Conservation (phyloP, 2,329 filamentous ascomycete genomes). For the Tolypocladium pustulatum region DNA sequence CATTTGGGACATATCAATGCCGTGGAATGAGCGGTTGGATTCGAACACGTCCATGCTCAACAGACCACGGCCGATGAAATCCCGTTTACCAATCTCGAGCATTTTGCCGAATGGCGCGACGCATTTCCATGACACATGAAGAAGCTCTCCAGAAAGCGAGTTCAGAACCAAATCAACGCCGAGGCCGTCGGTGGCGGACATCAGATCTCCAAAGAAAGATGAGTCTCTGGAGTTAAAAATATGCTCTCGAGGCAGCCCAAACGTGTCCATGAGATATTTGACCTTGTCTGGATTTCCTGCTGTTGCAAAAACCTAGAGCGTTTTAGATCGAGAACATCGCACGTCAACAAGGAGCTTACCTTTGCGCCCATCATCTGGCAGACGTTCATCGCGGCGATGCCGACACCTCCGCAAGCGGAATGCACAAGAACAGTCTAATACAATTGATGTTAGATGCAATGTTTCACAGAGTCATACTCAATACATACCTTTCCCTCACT, state of each 20-base stretch:
- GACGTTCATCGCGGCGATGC: slow-evolving; percentile 17
- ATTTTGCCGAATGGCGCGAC: slow-evolving; percentile 20
- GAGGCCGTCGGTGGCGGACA: slow-evolving; percentile 12
- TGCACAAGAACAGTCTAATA: slow-evolving; percentile 20
- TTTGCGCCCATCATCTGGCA: slow-evolving; percentile 13
- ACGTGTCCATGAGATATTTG: slow-evolving; percentile 11
- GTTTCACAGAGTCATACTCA: neutral
- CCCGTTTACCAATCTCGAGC: slow-evolving; percentile 24
- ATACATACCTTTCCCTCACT: slow-evolving; percentile 4
- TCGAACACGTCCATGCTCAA: slow-evolving; percentile 34
- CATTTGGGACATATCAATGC: slow-evolving; percentile 16
- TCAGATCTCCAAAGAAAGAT: slow-evolving; percentile 17
- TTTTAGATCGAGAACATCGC: neutral
- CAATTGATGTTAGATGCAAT: neutral
- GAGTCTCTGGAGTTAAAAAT: slow-evolving; percentile 23
- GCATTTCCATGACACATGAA: slow-evolving; percentile 22
- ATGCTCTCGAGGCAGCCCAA: slow-evolving; percentile 9
- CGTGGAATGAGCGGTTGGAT: slow-evolving; percentile 16
- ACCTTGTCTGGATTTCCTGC: slow-evolving; percentile 19
- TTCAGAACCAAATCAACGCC: slow-evolving; percentile 28
- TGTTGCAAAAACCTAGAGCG: slow-evolving; percentile 9
- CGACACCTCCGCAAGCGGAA: slow-evolving; percentile 17
- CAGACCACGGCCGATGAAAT: slow-evolving; percentile 21
- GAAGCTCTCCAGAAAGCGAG: slow-evolving; percentile 20
- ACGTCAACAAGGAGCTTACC: neutral